A percentile compares a stretch with the other conserved stretches of the same genome.
These are phyloP conservation scores for Aureobasidium leucospermi DNA, from an alignment of 2,329 filamentous ascomycete species.

Conservation along the genomic window DNA sequence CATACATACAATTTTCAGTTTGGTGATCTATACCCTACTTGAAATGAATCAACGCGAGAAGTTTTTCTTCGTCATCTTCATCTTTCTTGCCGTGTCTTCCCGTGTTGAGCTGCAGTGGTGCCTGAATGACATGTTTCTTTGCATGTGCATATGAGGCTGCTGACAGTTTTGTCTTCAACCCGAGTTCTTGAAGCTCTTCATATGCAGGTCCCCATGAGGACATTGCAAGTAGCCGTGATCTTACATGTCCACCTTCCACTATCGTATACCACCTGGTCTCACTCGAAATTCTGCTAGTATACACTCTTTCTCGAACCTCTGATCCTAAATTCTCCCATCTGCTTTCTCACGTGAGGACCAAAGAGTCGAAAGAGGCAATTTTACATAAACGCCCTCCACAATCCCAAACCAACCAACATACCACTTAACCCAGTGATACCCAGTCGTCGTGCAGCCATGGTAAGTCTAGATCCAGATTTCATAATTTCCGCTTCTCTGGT, in stretches of 20 bases:
- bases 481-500: constrained; percentile 34
- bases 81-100: not conserved
- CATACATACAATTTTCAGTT: not conserved
- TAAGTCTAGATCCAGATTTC: constrained; percentile 34
- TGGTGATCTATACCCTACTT: not conserved
- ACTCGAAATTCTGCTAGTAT: too few species aligned
- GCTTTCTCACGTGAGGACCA: too few species aligned
- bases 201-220: not conserved
- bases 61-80: not conserved
- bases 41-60: not conserved
- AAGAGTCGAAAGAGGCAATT: not conserved
- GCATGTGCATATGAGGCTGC: not conserved
- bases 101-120: not conserved
- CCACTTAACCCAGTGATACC: constrained; percentile 33
- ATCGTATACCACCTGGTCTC: too few species aligned
- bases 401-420: constrained; percentile 36
- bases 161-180: not conserved
- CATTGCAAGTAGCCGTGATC: not conserved
- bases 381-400: constrained; percentile 33
- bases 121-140: not conserved
- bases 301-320: too few species aligned
- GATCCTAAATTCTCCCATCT: not conserved
- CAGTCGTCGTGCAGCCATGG: constrained; percentile 32
- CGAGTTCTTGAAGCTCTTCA: not conserved
- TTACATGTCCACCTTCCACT: not conserved